phyloP scores from a whole-genome alignment of 768 basidiomycete genomes.

The Mycena venus region DNA sequence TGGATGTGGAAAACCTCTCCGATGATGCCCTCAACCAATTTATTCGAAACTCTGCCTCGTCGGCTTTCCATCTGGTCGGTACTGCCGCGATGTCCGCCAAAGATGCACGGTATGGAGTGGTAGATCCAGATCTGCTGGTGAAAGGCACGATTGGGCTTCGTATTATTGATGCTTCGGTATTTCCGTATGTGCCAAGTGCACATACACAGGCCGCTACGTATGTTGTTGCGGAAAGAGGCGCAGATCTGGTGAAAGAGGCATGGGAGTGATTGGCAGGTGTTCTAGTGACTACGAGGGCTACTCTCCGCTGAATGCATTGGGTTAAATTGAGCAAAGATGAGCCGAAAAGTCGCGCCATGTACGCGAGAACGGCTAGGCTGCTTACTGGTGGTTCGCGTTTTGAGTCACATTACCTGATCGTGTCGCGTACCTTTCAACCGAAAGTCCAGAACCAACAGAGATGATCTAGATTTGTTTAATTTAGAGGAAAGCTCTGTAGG shows the following conservation, averaged over 20 bases:
- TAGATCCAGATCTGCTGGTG: slow-evolving; percentile 48
- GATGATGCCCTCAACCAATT: neutral
- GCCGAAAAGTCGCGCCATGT: too few species aligned
- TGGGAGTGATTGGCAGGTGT: neutral
- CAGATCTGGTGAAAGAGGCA: slow-evolving; percentile 20
- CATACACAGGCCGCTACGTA: neutral
- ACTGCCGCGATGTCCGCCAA: slow-evolving; percentile 2
- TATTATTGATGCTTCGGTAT: slow-evolving; percentile 53
- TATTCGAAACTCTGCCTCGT: neutral
- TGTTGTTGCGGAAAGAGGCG: neutral
- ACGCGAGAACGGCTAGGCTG: too few species aligned
- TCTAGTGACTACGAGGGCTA: neutral
- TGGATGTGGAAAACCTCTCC: neutral
- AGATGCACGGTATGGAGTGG: neutral
- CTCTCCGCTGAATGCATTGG: too few species aligned
- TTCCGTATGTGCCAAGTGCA: slow-evolving; percentile 9
- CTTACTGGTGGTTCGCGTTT: too few species aligned
- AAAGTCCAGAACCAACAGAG: too few species aligned
- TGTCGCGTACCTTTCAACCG: too few species aligned
- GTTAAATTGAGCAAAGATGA: too few species aligned
- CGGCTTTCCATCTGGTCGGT: neutral
- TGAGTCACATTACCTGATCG: too few species aligned
- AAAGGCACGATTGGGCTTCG: slow-evolving; percentile 49
- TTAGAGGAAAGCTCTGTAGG: too few species aligned
- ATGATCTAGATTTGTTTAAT: too few species aligned